Percentiles rank a stretch among this genome's conserved stretches.
phyloP scores from a whole-genome alignment of 225 moss, liverwort and hornwort species.

The Ulota crispa region DNA sequence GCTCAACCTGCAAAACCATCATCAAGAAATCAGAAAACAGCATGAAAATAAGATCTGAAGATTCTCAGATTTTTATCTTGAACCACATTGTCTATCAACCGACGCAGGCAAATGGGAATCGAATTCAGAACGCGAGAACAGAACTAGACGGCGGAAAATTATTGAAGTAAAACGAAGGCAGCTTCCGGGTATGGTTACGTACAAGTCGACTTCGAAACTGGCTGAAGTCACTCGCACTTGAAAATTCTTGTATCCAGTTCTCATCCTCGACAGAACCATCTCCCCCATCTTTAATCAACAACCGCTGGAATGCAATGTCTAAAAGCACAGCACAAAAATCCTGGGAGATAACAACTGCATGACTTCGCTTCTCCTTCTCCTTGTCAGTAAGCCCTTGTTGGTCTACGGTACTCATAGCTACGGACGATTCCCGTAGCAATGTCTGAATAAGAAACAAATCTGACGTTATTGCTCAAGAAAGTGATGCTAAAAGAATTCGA shows the following conservation, averaged over 20 bases:
- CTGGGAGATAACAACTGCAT: constrained; percentile 57
- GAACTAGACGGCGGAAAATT: background rate
- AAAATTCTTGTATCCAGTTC: constrained; percentile 65
- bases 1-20: constrained; percentile 70
- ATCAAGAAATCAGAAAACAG: constrained; percentile 15
- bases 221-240: constrained; percentile 76
- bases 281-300: constrained; percentile 69
- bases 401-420: constrained; percentile 56
- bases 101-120: background rate
- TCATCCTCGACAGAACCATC: constrained; percentile 59
- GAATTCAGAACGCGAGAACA: background rate
- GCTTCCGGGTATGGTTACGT: constrained; percentile 21
- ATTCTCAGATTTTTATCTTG: background rate
- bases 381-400: constrained; percentile 56
- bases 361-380: constrained; percentile 82
- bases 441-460: constrained; percentile 47
- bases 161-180: background rate
- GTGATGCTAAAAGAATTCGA: background rate
- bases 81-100: background rate
- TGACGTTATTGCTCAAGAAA: constrained; percentile 8
- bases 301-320: constrained; percentile 71
- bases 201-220: constrained; percentile 92
- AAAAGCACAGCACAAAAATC: constrained; percentile 72
- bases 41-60: background rate
- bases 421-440: constrained; percentile 72